These are phyloP conservation scores for Fragaria iinumae DNA, from an alignment of 306 rosid species.

Conservation along the genomic window DNA sequence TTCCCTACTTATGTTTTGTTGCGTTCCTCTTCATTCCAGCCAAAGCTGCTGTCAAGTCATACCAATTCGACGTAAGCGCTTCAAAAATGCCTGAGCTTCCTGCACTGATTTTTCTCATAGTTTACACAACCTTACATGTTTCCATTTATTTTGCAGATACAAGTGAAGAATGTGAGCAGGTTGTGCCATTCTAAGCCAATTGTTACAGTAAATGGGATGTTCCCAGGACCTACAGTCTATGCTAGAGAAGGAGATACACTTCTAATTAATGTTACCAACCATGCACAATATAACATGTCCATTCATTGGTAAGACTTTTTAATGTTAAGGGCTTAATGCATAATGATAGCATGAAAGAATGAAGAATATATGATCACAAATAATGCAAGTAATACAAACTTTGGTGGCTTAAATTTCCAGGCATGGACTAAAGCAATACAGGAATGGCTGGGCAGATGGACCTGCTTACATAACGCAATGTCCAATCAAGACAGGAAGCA, in stretches of 20 bases:
- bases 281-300: conserved; percentile 30
- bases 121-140: neutral
- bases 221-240: conserved; percentile 22
- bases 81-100: neutral
- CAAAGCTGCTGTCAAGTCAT: neutral
- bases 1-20: neutral
- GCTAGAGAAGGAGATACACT: conserved; percentile 28
- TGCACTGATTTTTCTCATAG: neutral
- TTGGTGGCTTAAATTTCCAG: neutral
- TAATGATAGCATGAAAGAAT: neutral
- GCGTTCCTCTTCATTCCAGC: neutral
- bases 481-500: no score
- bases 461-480: no score
- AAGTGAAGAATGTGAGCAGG: conserved; percentile 34
- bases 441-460: conserved; percentile 32
- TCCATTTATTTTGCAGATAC: conserved; percentile 9
- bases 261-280: conserved; percentile 26
- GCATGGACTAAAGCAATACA: conserved; percentile 37
- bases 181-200: conserved; percentile 32
- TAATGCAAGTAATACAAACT: neutral
- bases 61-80: conserved; percentile 9
- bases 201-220: conserved; percentile 20
- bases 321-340: no score
- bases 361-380: neutral
- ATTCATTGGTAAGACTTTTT: conserved; percentile 24